A percentile compares a stretch with the other conserved stretches of the same genome.
Conservation (phyloP, 805 yeast genomes). For the Zygotorulaspora sp. region DNA sequence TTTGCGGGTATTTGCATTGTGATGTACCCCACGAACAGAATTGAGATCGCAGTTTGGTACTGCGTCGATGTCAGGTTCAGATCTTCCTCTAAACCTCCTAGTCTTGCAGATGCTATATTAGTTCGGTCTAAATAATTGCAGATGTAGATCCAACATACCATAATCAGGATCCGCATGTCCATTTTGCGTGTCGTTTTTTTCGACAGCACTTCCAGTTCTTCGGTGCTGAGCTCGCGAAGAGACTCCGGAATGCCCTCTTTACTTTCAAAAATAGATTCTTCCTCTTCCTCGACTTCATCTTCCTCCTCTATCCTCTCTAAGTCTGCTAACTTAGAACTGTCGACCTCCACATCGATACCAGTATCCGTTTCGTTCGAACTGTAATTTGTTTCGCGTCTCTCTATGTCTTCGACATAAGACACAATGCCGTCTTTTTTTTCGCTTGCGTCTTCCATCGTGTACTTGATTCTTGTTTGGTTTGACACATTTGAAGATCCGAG, state of each 20-base stretch:
- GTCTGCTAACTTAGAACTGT: not conserved
- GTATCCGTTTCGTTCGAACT: conserved; percentile 1
- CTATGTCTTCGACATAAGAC: conserved; percentile 10
- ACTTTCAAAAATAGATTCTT: conserved; percentile 9
- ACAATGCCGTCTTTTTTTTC: conserved; percentile 5
- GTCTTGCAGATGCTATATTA: conserved; percentile 47
- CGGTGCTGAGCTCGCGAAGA: conserved; percentile 25
- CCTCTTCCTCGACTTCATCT: conserved; percentile 3
- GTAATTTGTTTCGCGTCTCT: conserved; percentile 2
- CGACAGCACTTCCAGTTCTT: conserved; percentile 43
- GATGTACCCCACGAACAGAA: conserved; percentile 44
- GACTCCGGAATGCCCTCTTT: conserved; percentile 24
- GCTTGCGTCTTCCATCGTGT: too few species aligned
- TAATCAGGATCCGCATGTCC: conserved; percentile 48
- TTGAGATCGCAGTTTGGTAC: conserved; percentile 49
- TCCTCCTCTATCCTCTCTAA: not conserved
- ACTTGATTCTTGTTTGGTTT: too few species aligned
- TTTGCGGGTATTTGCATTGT: conserved; percentile 47
- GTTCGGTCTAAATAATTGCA: conserved; percentile 49
- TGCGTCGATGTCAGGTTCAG: conserved; percentile 40
- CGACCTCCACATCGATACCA: conserved; percentile 1
- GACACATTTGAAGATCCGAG: too few species aligned
- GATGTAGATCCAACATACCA: conserved; percentile 47
- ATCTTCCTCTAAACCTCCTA: conserved; percentile 47
- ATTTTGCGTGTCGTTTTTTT: conserved; percentile 43